Percentiles rank a stretch among this genome's conserved stretches.
Evolutionary conservation across 371 early-diverging fungal genomes (phyloP).

Genomic region (Mucor saturninus): DNA sequence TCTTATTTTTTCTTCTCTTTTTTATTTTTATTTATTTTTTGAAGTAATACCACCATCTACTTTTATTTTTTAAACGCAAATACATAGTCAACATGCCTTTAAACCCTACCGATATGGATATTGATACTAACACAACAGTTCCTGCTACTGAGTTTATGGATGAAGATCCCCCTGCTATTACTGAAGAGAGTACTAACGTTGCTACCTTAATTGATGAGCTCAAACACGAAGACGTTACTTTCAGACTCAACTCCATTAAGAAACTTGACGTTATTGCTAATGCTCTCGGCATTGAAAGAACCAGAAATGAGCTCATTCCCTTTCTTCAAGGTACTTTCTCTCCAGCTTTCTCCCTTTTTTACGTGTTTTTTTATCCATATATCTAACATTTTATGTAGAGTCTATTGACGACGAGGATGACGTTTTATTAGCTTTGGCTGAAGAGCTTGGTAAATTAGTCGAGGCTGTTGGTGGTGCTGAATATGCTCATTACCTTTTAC

Average conservation of each 20-base stretch:
- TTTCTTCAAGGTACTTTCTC: conserved; percentile 87
- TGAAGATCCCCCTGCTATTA: conserved; percentile 49
- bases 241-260: conserved; percentile 91
- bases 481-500: conserved; percentile 84
- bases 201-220: conserved; percentile 96
- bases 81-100: conserved; percentile 6
- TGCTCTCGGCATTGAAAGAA: conserved; percentile 94
- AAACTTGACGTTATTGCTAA: conserved; percentile 90
- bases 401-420: conserved; percentile 98
- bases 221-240: conserved; percentile 94
- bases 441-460: conserved; percentile 90
- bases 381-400: conserved; percentile 62
- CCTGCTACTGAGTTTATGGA: conserved; percentile 56
- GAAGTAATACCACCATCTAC: not conserved
- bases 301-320: conserved; percentile 94
- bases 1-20: conserved; percentile 9
- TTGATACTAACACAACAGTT: conserved; percentile 37
- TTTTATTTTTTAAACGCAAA: not conserved
- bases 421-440: conserved; percentile 90
- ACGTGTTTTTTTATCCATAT: conserved; percentile 9
- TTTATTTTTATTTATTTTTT: conserved; percentile 7
- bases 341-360: not conserved
- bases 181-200: conserved; percentile 71
- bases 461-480: conserved; percentile 91
- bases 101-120: conserved; percentile 45